A percentile compares a stretch with the other conserved stretches of the same genome.
These are phyloP conservation scores for Tanacetum coccineum DNA, from an alignment of 129 eudicot genomes.

Conservation along the genomic window DNA sequence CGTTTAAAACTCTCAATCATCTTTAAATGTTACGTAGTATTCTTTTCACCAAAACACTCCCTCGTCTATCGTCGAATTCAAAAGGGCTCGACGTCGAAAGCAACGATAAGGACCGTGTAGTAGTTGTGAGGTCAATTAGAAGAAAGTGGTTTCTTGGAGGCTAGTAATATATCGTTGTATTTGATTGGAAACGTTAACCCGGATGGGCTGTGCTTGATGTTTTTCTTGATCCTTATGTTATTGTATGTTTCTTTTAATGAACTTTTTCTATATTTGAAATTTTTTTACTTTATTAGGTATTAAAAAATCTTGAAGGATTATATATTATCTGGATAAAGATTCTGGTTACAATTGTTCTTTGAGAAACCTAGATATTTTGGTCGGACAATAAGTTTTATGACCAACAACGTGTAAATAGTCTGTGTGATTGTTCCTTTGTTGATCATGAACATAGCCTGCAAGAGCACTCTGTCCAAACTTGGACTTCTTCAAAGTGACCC, in stretches of 20 bases:
- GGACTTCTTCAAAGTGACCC: no score
- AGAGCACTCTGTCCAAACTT: no score
- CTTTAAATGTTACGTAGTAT: constrained; percentile 24
- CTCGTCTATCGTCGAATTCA: constrained; percentile 29
- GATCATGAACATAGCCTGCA: no score
- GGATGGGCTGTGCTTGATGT: constrained; percentile 87
- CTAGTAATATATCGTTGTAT: constrained; percentile 53
- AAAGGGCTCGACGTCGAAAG: constrained; percentile 26
- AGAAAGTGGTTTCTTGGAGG: constrained; percentile 39
- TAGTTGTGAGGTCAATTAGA: constrained; percentile 29
- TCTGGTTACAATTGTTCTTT: not conserved
- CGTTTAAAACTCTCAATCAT: constrained; percentile 56
- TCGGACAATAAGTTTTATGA: not conserved
- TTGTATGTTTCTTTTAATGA: constrained; percentile 43
- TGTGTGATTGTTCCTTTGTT: no score
- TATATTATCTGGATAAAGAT: not conserved
- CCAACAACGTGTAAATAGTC: no score
- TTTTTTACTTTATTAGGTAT: no score
- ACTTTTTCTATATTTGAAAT: not conserved
- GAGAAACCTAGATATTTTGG: not conserved
- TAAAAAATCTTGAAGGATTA: no score
- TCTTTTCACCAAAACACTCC: constrained; percentile 32
- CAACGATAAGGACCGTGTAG: constrained; percentile 17
- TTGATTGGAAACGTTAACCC: constrained; percentile 60
- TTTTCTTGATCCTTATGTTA: constrained; percentile 57